Conservation (phyloP, 441 rosid genomes). For the Adansonia grandidieri region DNA sequence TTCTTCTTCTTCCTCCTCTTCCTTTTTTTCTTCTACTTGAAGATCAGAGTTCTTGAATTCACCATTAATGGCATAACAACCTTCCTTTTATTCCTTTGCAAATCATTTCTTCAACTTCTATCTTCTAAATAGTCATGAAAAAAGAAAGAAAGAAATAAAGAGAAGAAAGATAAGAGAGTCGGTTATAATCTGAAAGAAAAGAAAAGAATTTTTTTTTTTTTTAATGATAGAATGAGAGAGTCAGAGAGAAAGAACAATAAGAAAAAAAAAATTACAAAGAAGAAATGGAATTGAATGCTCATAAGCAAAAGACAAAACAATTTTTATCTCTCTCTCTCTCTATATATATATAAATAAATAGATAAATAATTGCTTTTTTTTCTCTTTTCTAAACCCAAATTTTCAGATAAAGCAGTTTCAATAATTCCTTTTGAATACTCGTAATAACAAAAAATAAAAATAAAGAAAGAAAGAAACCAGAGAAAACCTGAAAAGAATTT, state of each 20-base stretch:
- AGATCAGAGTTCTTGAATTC: constrained; percentile 28
- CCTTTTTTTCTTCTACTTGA: constrained; percentile 17
- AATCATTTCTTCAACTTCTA: constrained; percentile 25
- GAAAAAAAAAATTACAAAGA: not conserved
- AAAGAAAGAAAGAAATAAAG: not conserved
- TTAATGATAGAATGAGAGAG: constrained; percentile 23
- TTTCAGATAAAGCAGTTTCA: constrained; percentile 59
- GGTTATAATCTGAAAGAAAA: constrained; percentile 26
- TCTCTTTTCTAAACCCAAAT: constrained; percentile 23
- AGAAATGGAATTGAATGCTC: constrained; percentile 41
- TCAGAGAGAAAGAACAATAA: constrained; percentile 20
- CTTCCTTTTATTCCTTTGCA: constrained; percentile 30
- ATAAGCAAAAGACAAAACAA: constrained; percentile 36
- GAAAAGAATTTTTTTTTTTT: not conserved
- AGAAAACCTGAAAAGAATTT: constrained; percentile 26
- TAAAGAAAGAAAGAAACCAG: not conserved
- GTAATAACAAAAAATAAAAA: too few relatives aligned
- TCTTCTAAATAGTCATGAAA: constrained; percentile 20
- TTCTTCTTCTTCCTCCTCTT: not conserved
- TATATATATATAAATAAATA: constrained; percentile 14
- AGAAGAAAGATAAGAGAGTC: constrained; percentile 23
- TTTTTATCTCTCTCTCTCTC: constrained; percentile 20
- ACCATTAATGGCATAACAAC: constrained; percentile 41
- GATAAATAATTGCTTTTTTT: constrained; percentile 32
- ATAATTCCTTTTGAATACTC: constrained; percentile 41